A percentile compares a stretch with the other conserved stretches of the same genome.
phyloP scores from a whole-genome alignment of 2,329 filamentous ascomycete genomes.

The Sporothrix luriei region DNA sequence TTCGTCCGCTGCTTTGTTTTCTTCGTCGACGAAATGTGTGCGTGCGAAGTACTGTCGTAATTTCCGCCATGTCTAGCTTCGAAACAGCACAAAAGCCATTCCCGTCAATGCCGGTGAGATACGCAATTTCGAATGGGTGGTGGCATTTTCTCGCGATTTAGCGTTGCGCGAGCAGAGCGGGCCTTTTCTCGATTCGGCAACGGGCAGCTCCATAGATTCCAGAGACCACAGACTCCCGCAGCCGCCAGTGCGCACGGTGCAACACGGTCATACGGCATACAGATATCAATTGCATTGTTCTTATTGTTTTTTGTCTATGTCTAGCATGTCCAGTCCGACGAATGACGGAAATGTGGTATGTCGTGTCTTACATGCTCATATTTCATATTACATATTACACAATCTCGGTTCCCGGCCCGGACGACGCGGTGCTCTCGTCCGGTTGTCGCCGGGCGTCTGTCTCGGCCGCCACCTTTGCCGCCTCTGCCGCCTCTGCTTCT shows the following conservation, averaged over 20 bases:
- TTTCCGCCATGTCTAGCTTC: slow-evolving; percentile 26
- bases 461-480: slow-evolving; percentile 7
- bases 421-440: background rate
- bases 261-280: too few relatives aligned
- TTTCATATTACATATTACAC: background rate
- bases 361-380: too few relatives aligned
- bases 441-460: background rate
- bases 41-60: slow-evolving; percentile 20
- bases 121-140: background rate
- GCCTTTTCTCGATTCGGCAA: background rate
- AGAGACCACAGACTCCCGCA: too few relatives aligned
- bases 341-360: background rate
- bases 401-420: background rate
- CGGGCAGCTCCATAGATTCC: background rate
- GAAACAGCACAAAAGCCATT: background rate
- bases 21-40: background rate
- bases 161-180: background rate
- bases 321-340: background rate
- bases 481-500: background rate
- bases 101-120: background rate
- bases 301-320: too few relatives aligned
- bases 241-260: too few relatives aligned
- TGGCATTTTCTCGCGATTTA: slow-evolving; percentile 5
- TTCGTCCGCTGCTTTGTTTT: background rate
- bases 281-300: too few relatives aligned